Percentiles rank a stretch among this genome's conserved stretches.
Conservation (phyloP, 2,329 filamentous ascomycete species). For the Elsinoe ampelina region DNA sequence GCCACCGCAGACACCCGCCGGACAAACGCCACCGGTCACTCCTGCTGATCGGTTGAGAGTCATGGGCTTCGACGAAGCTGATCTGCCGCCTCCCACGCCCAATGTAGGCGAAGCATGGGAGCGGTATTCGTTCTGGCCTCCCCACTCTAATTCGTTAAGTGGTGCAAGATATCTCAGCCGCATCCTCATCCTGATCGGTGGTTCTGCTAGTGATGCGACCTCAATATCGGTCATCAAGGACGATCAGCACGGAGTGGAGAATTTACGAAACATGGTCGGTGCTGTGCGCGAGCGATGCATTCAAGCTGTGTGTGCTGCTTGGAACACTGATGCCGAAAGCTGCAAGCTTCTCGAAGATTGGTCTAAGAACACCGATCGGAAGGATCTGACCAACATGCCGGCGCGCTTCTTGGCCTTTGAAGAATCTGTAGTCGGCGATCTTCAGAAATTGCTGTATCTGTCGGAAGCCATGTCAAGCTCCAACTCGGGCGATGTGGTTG, state of each 20-base stretch:
- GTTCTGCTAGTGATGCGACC: conserved; percentile 77
- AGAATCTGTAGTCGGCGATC: conserved; percentile 66
- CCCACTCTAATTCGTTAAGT: conserved; percentile 81
- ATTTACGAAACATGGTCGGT: conserved; percentile 65
- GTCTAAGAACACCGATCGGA: conserved; percentile 70
- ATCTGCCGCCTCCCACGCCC: conserved; percentile 65
- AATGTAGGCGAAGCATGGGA: conserved; percentile 78
- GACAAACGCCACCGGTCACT: conserved; percentile 37
- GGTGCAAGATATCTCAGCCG: conserved; percentile 84
- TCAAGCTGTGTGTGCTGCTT: conserved; percentile 75
- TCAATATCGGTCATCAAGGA: conserved; percentile 58
- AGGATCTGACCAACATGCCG: conserved; percentile 87
- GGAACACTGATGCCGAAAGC: conserved; percentile 88
- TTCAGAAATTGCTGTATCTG: conserved; percentile 94
- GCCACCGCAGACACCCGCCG: conserved; percentile 59
- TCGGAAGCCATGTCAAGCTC: conserved; percentile 72
- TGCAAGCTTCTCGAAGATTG: conserved; percentile 91
- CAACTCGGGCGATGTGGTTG: conserved; percentile 66
- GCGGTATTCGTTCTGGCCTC: conserved; percentile 92
- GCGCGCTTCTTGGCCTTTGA: conserved; percentile 79
- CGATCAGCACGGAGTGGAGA: conserved; percentile 52
- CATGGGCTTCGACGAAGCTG: conserved; percentile 71
- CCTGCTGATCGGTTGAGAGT: conserved; percentile 54
- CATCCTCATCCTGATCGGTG: conserved; percentile 73
- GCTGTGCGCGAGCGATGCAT: conserved; percentile 76